Base-by-base conservation (phyloP, 2,329 filamentous ascomycete genomes). In the Fusarium penzigii region DNA sequence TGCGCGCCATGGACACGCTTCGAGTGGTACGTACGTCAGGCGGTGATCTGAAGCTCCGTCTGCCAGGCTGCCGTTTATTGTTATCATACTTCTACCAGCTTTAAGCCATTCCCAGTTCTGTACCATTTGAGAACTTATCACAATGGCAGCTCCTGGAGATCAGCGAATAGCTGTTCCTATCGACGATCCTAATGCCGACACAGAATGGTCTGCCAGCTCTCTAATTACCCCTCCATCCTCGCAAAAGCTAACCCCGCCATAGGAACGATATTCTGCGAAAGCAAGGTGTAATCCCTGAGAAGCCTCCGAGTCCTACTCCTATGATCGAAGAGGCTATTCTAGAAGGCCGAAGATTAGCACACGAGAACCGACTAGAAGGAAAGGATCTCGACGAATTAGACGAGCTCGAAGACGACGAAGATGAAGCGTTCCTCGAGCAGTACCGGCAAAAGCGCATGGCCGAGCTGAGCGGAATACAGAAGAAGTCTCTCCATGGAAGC, bases 241-340 rank as follows among this genome's bases (percentile, higher is more conserved):
- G 43, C 20, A 39, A 32, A 46, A 54, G 46, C 51, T 62, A 54
- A 72, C 58, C 61, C 55, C 52, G 49, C 55, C 46, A 51, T 58
- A 97, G 92, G 92, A 99, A 99, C 71, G 94, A 99, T 64, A 99
- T 99, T 67, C 86, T 99, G 52, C 90, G 94, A 64, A 95, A 96
- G 72, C 92, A 99, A 78, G 91, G 92, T 61, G 81, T 99, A 61
- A 97, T 99, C 56, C 94, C 94, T n/a, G 92, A 97, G 71, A 97
- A 96, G 70, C 92, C 93, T 0, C 92, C 92, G 3, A 96, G 93
- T 42, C 94, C 94, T 2, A 97, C 94, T 2, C 92, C 92, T 7
- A 87, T 96, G 76, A 97, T 99, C 65, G 89, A 99, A 75, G 93
- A 97, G 78, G 94, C 94, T 5, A 84, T 99, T 43, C 73, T 88